phyloP scores from a whole-genome alignment of 139 green algal genomes.

The Closterium sp. region DNA sequence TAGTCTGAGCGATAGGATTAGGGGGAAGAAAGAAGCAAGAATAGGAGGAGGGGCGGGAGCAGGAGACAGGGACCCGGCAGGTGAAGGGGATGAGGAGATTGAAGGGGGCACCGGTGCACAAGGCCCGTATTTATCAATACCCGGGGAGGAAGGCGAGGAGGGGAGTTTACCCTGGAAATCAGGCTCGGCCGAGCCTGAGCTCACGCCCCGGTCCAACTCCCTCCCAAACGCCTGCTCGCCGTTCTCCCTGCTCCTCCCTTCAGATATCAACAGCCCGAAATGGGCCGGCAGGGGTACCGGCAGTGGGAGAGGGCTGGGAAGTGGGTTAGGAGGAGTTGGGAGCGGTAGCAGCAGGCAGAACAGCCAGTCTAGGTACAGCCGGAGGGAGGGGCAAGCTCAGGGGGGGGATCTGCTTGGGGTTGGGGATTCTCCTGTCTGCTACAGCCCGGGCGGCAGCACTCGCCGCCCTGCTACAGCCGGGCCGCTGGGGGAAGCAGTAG shows the following conservation, averaged over 20 bases:
- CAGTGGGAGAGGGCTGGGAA: too few species aligned
- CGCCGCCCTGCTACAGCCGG: background rate
- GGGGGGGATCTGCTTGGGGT: background rate
- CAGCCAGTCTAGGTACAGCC: background rate
- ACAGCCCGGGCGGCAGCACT: background rate
- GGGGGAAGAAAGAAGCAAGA: background rate
- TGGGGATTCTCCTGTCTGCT: background rate
- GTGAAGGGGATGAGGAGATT: background rate
- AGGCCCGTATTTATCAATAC: background rate
- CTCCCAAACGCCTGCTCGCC: background rate
- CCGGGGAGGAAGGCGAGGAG: background rate
- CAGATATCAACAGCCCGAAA: background rate
- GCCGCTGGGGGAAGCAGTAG: background rate
- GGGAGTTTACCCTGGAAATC: background rate
- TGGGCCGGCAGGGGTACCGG: background rate
- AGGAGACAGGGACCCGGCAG: background rate
- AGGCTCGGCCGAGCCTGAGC: background rate
- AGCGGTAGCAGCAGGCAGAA: background rate
- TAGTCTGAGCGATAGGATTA: background rate
- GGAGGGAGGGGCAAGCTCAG: background rate
- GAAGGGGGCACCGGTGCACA: background rate
- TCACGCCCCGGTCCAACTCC: background rate
- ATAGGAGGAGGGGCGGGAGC: background rate
- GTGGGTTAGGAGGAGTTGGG: background rate
- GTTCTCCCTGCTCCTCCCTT: background rate